A percentile compares a stretch with the other conserved stretches of the same genome.
Conservation (phyloP, 305 asterid species). For the Stenogyne calaminthoides region DNA sequence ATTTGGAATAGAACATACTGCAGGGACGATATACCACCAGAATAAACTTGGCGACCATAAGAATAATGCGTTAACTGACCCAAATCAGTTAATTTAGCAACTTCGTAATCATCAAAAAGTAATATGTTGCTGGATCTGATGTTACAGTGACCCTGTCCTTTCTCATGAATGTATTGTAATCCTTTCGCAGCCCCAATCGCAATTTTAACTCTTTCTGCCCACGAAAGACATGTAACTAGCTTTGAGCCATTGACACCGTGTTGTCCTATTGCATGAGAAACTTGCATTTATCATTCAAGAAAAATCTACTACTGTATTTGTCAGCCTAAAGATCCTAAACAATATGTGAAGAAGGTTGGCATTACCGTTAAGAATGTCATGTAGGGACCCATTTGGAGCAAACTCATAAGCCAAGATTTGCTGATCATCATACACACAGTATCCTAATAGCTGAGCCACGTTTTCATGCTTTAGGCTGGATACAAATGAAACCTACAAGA, state of each 20-base stretch:
- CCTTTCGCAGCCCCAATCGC: conserved; percentile 27
- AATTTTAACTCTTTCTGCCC: conserved; percentile 36
- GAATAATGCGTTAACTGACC: background rate
- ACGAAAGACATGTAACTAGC: conserved; percentile 49
- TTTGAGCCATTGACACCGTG: conserved; percentile 30
- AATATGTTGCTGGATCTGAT: conserved; percentile 21
- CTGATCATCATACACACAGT: background rate
- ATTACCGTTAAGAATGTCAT: background rate
- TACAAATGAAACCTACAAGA: background rate
- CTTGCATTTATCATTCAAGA: background rate
- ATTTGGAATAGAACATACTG: conserved; percentile 7
- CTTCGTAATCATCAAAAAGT: conserved; percentile 18
- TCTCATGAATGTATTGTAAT: conserved; percentile 25
- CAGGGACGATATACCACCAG: no score
- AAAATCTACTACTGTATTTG: no score
- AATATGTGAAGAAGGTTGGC: background rate
- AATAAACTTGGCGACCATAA: no score
- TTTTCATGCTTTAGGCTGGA: background rate
- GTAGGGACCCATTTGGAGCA: background rate
- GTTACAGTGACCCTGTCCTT: conserved; percentile 13
- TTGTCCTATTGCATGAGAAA: conserved; percentile 34
- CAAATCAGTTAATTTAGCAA: conserved; percentile 23
- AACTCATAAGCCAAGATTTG: background rate
- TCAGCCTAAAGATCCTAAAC: no score
- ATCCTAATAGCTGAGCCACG: background rate